phyloP scores from a whole-genome alignment of 2,329 filamentous ascomycete genomes.

The Allantophomopsis lycopodina region DNA sequence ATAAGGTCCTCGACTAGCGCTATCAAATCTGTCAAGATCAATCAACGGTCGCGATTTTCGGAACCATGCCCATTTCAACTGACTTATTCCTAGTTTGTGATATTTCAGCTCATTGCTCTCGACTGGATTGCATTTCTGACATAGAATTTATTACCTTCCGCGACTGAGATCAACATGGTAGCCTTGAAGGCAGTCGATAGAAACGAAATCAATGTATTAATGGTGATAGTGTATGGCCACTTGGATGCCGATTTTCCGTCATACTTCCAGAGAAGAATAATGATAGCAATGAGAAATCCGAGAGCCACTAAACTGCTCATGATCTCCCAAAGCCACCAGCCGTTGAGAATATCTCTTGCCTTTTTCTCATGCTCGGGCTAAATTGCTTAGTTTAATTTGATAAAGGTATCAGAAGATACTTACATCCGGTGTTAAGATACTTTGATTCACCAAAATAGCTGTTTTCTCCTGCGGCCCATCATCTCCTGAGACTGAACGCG shows the following conservation, averaged over 20 bases:
- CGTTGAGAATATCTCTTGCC: background rate
- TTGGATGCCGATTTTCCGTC: slow-evolving; percentile 15
- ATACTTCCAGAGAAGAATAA: slow-evolving; percentile 16
- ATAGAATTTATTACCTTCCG: slow-evolving; percentile 7
- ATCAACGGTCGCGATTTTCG: slow-evolving; percentile 11
- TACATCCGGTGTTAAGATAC: too few relatives aligned
- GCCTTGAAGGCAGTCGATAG: slow-evolving; percentile 15
- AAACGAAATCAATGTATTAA: slow-evolving; percentile 19
- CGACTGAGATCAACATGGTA: slow-evolving; percentile 15
- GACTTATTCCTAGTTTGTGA: slow-evolving; percentile 8
- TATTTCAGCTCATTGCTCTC: too few relatives aligned
- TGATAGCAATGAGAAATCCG: slow-evolving; percentile 19
- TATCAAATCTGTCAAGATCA: slow-evolving; percentile 19
- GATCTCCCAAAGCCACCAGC: slow-evolving; percentile 3
- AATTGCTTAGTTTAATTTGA: too few relatives aligned
- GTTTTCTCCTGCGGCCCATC: too few relatives aligned
- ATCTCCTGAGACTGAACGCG: too few relatives aligned
- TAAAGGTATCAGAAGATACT: too few relatives aligned
- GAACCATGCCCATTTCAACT: slow-evolving; percentile 23
- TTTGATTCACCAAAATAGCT: too few relatives aligned
- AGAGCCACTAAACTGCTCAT: slow-evolving; percentile 14
- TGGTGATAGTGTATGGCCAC: slow-evolving; percentile 18
- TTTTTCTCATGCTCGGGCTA: too few relatives aligned
- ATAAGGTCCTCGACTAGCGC: slow-evolving; percentile 18
- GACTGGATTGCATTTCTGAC: too few relatives aligned